A percentile compares a stretch with the other conserved stretches of the same genome.
Evolutionary conservation across 2,329 filamentous ascomycete genomes (phyloP).

Genomic region (Penicillium decumbens): DNA sequence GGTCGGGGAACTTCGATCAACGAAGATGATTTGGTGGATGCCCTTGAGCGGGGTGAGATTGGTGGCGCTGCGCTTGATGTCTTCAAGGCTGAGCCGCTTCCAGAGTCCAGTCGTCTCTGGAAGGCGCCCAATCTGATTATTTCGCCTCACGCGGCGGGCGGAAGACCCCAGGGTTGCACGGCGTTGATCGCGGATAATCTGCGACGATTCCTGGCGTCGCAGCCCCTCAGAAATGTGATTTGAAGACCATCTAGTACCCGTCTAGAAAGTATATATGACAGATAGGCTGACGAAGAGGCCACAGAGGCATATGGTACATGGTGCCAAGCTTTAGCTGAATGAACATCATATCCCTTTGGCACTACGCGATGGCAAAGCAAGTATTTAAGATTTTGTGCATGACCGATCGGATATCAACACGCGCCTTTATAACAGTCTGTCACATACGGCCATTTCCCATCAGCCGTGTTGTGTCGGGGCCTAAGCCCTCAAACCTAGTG

Average conservation of each 20-base stretch:
- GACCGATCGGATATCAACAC: background rate
- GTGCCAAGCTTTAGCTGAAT: background rate
- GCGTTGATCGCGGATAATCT: slow-evolving; percentile 58
- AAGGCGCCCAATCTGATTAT: slow-evolving; percentile 21
- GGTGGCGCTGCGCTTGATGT: slow-evolving; percentile 23
- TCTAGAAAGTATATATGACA: background rate
- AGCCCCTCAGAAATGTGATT: slow-evolving; percentile 56
- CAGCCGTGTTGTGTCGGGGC: too few relatives aligned
- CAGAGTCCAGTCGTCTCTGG: slow-evolving; percentile 19
- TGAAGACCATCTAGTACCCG: slow-evolving; percentile 13
- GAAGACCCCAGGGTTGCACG: slow-evolving; percentile 57
- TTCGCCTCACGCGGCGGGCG: slow-evolving; percentile 23
- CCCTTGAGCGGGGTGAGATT: slow-evolving; percentile 20
- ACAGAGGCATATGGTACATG: background rate
- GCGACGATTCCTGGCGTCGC: slow-evolving; percentile 55
- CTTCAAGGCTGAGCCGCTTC: slow-evolving; percentile 20
- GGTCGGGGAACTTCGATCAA: slow-evolving; percentile 21
- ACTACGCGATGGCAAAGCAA: background rate
- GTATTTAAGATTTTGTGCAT: too few relatives aligned
- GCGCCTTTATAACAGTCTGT: background rate
- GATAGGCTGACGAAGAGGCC: background rate
- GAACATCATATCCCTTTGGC: background rate
- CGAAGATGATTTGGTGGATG: slow-evolving; percentile 20
- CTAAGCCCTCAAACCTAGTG: too few relatives aligned
- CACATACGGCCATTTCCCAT: background rate